phyloP scores from a whole-genome alignment of 495 filamentous ascomycete species.

The Xylaria sp. region DNA sequence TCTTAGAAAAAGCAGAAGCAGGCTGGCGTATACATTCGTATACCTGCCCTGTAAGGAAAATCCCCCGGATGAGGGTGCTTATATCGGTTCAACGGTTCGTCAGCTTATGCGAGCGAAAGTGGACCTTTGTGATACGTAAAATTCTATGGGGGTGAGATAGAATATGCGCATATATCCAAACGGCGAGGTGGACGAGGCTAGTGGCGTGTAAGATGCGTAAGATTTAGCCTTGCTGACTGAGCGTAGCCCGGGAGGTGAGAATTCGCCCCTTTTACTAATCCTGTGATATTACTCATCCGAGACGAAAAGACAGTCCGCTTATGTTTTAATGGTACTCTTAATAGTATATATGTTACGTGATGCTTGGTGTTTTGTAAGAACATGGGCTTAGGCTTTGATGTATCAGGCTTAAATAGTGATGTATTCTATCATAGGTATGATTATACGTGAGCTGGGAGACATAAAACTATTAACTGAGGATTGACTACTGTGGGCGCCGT shows the following conservation, averaged over 20 bases:
- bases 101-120: neutral
- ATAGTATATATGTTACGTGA: neutral
- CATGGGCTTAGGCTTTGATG: neutral
- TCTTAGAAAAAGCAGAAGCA: neutral
- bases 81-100: neutral
- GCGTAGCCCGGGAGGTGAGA: neutral
- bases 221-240: constrained; percentile 11
- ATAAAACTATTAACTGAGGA: too few species aligned
- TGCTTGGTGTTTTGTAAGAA: neutral
- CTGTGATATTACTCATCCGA: neutral
- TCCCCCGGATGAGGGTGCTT: neutral
- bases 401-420: neutral
- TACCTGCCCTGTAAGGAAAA: neutral
- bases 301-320: neutral
- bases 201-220: constrained; percentile 4
- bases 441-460: neutral
- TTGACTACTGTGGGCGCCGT: neutral
- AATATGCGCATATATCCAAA: neutral
- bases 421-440: too few species aligned
- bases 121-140: neutral
- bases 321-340: neutral
- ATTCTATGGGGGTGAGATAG: neutral
- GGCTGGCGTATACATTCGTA: neutral
- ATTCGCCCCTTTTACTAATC: neutral
- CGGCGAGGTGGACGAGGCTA: neutral